A percentile compares a stretch with the other conserved stretches of the same genome.
phyloP scores from a whole-genome alignment of 306 rosid species.

The Gillenia trifoliata region DNA sequence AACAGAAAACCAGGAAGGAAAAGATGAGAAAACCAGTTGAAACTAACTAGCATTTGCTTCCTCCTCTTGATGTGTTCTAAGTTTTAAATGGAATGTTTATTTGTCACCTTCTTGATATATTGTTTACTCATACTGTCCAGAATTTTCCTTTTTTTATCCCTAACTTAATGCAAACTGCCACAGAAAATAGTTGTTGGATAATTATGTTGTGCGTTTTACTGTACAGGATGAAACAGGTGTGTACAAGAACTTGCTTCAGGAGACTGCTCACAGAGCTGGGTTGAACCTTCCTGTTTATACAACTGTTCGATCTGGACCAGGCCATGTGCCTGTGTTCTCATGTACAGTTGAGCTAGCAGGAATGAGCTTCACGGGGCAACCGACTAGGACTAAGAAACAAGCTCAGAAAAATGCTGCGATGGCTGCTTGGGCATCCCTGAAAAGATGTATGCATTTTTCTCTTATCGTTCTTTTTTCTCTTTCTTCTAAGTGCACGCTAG shows the following conservation, averaged over 20 bases:
- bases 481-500: not conserved
- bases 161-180: not conserved
- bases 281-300: slow-evolving; percentile 70
- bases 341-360: slow-evolving; percentile 82
- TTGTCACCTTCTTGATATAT: not conserved
- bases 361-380: slow-evolving; percentile 60
- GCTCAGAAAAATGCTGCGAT: slow-evolving; percentile 85
- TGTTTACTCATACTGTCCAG: not conserved
- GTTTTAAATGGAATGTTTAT: not conserved
- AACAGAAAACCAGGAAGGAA: not conserved
- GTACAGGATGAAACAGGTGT: slow-evolving; percentile 77
- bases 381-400: slow-evolving; percentile 76
- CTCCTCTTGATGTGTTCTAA: too few species aligned
- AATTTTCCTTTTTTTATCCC: not conserved
- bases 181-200: not conserved
- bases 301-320: slow-evolving; percentile 61
- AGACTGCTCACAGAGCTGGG: slow-evolving; percentile 89
- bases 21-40: not conserved
- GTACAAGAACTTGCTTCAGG: slow-evolving; percentile 84
- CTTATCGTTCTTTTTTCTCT: not conserved
- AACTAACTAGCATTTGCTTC: not conserved
- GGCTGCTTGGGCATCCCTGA: slow-evolving; percentile 77
- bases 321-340: slow-evolving; percentile 56
- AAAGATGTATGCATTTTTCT: slow-evolving; percentile 43
- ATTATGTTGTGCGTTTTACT: not conserved